Conservation (phyloP, 1,284 basidiomycete species). For the Pterulicium gracile region DNA sequence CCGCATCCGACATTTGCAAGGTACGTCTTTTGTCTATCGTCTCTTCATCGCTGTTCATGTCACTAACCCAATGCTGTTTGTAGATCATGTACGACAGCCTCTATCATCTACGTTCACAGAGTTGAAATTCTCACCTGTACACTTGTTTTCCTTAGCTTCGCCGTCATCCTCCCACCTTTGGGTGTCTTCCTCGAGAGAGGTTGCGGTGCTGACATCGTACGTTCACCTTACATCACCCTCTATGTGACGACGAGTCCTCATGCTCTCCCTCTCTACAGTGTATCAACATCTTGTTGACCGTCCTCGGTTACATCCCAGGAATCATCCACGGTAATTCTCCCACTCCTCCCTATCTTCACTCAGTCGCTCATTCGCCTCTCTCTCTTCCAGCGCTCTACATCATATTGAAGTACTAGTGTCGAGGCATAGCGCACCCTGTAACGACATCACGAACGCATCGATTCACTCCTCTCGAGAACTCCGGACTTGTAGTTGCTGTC, state of each 20-base stretch:
- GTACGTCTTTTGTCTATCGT: slow-evolving; percentile 21
- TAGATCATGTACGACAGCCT: slow-evolving; percentile 24
- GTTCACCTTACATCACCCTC: slow-evolving; percentile 14
- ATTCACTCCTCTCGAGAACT: no score
- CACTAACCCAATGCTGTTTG: slow-evolving; percentile 20
- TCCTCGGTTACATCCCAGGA: slow-evolving; percentile 66
- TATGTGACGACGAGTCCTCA: slow-evolving; percentile 4
- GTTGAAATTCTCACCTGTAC: slow-evolving; percentile 5
- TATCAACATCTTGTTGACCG: slow-evolving; percentile 63
- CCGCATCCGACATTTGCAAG: slow-evolving; percentile 66
- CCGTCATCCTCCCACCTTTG: slow-evolving; percentile 66
- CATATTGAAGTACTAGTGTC: slow-evolving; percentile 46
- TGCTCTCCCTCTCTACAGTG: slow-evolving; percentile 25
- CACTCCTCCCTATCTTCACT: slow-evolving; percentile 3
- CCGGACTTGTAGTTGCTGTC: no score
- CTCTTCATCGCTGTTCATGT: slow-evolving; percentile 8
- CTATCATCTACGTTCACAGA: neutral
- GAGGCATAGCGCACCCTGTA: no score
- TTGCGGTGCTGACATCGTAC: slow-evolving; percentile 56
- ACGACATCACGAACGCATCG: no score
- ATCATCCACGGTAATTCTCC: slow-evolving; percentile 53
- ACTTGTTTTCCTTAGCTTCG: slow-evolving; percentile 36
- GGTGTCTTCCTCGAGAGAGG: slow-evolving; percentile 76
- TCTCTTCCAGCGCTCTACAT: slow-evolving; percentile 51
- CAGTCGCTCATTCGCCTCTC: slow-evolving; percentile 8